Base-by-base conservation (phyloP, 2,329 filamentous ascomycete species). In the Raffaelea deltoideospora region DNA sequence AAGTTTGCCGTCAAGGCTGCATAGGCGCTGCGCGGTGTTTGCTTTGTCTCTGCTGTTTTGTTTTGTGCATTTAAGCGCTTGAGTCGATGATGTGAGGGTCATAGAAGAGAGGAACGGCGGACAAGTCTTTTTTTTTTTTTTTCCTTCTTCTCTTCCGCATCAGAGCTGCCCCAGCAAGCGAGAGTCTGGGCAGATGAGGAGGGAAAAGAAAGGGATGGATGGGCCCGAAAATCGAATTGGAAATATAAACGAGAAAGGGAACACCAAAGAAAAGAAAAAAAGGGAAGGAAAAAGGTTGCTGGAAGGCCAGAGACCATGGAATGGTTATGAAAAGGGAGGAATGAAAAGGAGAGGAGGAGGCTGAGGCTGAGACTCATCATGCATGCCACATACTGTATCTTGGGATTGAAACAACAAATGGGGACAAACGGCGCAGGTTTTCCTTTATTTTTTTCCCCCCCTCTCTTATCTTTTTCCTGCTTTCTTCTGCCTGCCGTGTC, bases 1-100 rank as follows among this genome's bases (percentile, higher is more conserved):
- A 95, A 93, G 72, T 98, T 80, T 68, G 90, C 90, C 65, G 83
- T 98, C 66, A 98, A 96, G 88, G 90, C 42, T 6, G 33, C 39
- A 29, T 41, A 39, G 29, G 17, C 15, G 33, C 10, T 5, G 20
- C 4, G 10, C 31, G 18, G 31, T 13, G 23, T 24, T 22, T 23
- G 21, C 23, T 33, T 33, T 33, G 8, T 31, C 17, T 19, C n/a
- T 31, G 30, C 15, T 19, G 9, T 13, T 19, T 10, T 31, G 8
- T 31, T 19, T n/a, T n/a, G n/a, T n/a, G n/a, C n/a, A n/a, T n/a
- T n/a, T n/a, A n/a, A n/a, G n/a, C n/a, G n/a, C n/a, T n/a, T n/a
- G n/a, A n/a, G n/a, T n/a, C n/a, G n/a, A n/a, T n/a, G n/a, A n/a
- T n/a, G n/a, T n/a, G n/a, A n/a, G n/a, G n/a, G n/a, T 27, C 14